phyloP scores from a whole-genome alignment of 306 rosid species.

The Hippophae tibetana region DNA sequence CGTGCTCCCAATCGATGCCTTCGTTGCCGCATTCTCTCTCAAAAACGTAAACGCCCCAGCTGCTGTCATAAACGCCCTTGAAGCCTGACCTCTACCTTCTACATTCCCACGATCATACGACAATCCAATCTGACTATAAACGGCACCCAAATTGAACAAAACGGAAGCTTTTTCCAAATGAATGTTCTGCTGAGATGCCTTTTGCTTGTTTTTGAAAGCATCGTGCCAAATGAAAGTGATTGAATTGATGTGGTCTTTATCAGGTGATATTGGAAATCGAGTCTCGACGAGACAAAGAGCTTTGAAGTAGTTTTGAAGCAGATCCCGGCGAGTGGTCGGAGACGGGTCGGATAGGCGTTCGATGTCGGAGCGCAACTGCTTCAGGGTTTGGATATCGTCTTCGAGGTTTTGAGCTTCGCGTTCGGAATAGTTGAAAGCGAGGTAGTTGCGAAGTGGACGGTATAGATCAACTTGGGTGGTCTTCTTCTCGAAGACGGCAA shows the following conservation, averaged over 20 bases:
- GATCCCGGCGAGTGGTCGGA: slow-evolving; percentile 75
- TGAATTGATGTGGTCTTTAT: slow-evolving; percentile 67
- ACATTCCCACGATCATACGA: slow-evolving; percentile 67
- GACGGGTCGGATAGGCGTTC: slow-evolving; percentile 89
- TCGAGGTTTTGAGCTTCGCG: slow-evolving; percentile 92
- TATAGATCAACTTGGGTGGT: slow-evolving; percentile 61
- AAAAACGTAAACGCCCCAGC: slow-evolving; percentile 74
- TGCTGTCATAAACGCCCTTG: slow-evolving; percentile 71
- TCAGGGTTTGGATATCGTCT: slow-evolving; percentile 89
- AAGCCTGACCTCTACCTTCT: slow-evolving; percentile 72
- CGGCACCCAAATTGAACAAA: slow-evolving; percentile 80
- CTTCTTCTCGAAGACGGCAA: slow-evolving; percentile 87
- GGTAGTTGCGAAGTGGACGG: slow-evolving; percentile 82
- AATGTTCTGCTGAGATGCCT: slow-evolving; percentile 91
- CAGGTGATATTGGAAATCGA: slow-evolving; percentile 89
- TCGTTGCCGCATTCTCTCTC: slow-evolving; percentile 69
- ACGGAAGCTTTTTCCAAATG: slow-evolving; percentile 88
- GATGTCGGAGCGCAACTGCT: slow-evolving; percentile 65
- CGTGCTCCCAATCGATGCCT: slow-evolving; percentile 67
- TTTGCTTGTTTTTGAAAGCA: slow-evolving; percentile 70
- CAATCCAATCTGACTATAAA: slow-evolving; percentile 83
- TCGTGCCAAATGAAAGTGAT: slow-evolving; percentile 84
- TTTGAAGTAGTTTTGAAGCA: slow-evolving; percentile 59
- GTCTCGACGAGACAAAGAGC: slow-evolving; percentile 87
- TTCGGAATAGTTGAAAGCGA: slow-evolving; percentile 81